Base-by-base conservation (phyloP, 345 rosid genomes). In the Trapa incisa region DNA sequence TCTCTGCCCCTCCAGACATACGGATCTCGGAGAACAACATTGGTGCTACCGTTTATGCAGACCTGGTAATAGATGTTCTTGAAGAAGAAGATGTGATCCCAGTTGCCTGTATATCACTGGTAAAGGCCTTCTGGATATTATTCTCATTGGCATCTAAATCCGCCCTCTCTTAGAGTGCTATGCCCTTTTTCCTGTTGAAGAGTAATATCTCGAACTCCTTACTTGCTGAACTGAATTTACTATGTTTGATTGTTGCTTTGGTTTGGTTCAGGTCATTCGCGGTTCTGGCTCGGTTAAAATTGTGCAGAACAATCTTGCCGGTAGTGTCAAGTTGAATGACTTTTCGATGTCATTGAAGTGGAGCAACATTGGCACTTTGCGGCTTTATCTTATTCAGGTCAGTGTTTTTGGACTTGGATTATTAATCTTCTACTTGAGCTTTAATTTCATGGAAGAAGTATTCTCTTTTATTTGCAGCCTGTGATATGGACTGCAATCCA, bases 71-170 rank as follows among this genome's bases (percentile, higher is more conserved):
- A 68, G 79, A 90, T 75, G 96, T 94, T 69, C 69, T 87, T 75
- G 84, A 87, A 72, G 83, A 73, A 64, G 78, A 73, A 62, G 71
- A 85, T 79, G 88, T 78, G 43, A 86, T 90, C 82, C 92, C 99
- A 37, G 99, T 94, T 71, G 96, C 86, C 36, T 90, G 97, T 85
- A 87, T 94, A 80, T 86, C 96, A 52, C 68, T 90, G 89, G 98
- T 90, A 77, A 75, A 35, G 37, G 13, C 33, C 5, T 32, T 11
- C 10, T 10, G 8, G 33, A 41, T 41, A 3, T 58, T 58, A 10
- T 32, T 33, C 5, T 11, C 5, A 5, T 32, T 16, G 32, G 63
- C 11, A 57, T 57, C 37, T 9, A 58, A 32, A 1, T 43, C 50
- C 35, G 0, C 10, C 57, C 32, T 69, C 56, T 65, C 14, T 3